phyloP scores from a whole-genome alignment of 768 basidiomycete genomes.

The Tulasnella sp. region DNA sequence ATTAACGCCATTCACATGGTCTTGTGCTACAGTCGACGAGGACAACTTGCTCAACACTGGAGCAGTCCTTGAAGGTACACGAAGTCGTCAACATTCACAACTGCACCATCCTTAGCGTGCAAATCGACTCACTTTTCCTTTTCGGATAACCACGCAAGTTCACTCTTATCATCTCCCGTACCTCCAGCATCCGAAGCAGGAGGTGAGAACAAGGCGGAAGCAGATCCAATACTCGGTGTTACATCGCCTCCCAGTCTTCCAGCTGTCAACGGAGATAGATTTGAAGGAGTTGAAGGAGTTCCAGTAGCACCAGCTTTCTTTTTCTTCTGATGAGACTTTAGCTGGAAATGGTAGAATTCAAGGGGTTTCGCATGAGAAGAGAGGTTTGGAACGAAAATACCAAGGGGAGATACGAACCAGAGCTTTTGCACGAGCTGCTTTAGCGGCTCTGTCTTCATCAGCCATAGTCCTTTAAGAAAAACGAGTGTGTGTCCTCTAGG shows the following conservation, averaged over 20 bases:
- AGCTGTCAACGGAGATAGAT: constrained; percentile 26
- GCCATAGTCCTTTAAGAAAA: neutral
- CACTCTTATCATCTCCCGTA: constrained; percentile 18
- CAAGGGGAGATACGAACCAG: constrained; percentile 38
- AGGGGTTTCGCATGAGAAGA: neutral
- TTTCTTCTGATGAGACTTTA: constrained; percentile 65
- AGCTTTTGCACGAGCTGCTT: constrained; percentile 72
- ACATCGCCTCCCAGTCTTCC: constrained; percentile 37
- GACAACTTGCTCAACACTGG: no score
- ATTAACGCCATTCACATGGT: no score
- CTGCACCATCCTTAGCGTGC: no score
- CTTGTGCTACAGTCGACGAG: no score
- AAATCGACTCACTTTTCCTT: neutral
- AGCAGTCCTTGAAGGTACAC: no score
- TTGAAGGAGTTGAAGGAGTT: constrained; percentile 20
- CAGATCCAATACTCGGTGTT: constrained; percentile 31
- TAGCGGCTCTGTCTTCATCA: constrained; percentile 57
- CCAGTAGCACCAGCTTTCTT: constrained; percentile 28
- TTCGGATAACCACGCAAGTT: constrained; percentile 20
- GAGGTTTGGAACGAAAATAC: neutral
- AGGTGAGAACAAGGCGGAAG: constrained; percentile 34
- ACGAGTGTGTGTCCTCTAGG: no score
- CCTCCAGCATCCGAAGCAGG: constrained; percentile 30
- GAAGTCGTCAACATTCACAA: no score
- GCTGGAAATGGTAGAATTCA: constrained; percentile 30